Percentiles rank a stretch among this genome's conserved stretches.
Evolutionary conservation across 1,284 basidiomycete species (phyloP).

Genomic region (Hemileia vastatrix): DNA sequence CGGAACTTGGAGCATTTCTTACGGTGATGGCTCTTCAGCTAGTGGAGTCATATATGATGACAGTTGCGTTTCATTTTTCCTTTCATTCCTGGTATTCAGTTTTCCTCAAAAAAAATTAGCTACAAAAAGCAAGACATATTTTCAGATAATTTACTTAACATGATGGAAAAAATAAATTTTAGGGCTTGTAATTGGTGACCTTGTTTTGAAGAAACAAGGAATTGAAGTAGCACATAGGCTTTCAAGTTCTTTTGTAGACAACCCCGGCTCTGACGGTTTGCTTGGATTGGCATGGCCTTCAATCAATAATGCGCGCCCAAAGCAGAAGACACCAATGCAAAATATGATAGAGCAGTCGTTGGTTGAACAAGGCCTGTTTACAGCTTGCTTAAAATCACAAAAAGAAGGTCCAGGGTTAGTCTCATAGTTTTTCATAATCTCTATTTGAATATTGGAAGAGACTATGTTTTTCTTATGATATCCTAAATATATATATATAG

Average conservation of each 20-base stretch:
- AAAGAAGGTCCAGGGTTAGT: constrained; percentile 21
- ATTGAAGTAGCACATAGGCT: constrained; percentile 46
- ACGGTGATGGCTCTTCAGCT: constrained; percentile 48
- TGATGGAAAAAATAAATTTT: too few relatives aligned
- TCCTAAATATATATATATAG: constrained; percentile 40
- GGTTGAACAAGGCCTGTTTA: constrained; percentile 33
- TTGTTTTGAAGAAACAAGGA: constrained; percentile 44
- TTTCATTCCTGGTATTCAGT: too few relatives aligned
- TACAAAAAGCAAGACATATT: too few relatives aligned
- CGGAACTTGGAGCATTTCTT: constrained; percentile 47
- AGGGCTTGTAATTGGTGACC: constrained; percentile 41
- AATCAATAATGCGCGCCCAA: constrained; percentile 46
- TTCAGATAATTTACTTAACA: too few relatives aligned
- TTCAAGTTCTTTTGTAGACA: constrained; percentile 45
- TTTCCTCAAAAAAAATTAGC: too few relatives aligned
- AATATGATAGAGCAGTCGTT: constrained; percentile 46
- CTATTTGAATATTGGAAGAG: too few relatives aligned
- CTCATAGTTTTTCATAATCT: too few relatives aligned
- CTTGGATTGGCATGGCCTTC: constrained; percentile 32
- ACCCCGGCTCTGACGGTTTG: constrained; percentile 46
- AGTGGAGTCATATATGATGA: constrained; percentile 24
- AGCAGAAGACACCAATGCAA: constrained; percentile 45
- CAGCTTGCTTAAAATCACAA: constrained; percentile 18
- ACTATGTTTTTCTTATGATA: background rate
- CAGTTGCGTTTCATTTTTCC: too few relatives aligned